phyloP scores from a whole-genome alignment of 176 grass and related monocot genomes.

The Aegilops umbellulata region DNA sequence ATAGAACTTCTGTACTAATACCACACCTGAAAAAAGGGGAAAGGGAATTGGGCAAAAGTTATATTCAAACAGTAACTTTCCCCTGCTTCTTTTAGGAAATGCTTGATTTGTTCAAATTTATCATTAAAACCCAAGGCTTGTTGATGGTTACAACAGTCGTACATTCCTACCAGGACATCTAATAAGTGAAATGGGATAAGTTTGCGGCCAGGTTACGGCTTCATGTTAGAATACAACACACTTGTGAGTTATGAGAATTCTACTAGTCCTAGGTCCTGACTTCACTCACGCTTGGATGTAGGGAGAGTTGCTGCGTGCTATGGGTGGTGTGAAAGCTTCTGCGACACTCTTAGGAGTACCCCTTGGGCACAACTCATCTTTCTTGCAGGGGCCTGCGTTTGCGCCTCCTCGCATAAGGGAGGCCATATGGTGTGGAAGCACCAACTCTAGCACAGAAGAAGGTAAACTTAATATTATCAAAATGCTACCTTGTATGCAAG shows the following conservation, averaged over 20 bases:
- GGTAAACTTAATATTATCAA: constrained; percentile 28
- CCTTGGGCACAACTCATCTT: constrained; percentile 96
- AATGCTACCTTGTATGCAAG: not conserved
- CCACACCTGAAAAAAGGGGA: not conserved
- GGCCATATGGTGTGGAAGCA: constrained; percentile 99
- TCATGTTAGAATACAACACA: not conserved
- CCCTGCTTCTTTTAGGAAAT: not conserved
- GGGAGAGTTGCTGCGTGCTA: constrained; percentile 77
- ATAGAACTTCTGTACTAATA: not conserved
- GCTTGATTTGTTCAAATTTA: not conserved
- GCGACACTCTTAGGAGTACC: constrained; percentile 82
- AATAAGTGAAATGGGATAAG: not conserved
- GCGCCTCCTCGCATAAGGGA: constrained; percentile 95
- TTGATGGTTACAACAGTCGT: not conserved
- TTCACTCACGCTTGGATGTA: constrained; percentile 25
- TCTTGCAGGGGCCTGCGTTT: constrained; percentile 96
- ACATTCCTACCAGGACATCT: not conserved
- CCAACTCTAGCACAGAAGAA: constrained; percentile 94
- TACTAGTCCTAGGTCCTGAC: not conserved
- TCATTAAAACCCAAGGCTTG: not conserved
- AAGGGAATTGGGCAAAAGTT: not conserved
- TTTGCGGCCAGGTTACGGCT: not conserved
- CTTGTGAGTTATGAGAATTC: not conserved
- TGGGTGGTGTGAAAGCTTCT: constrained; percentile 73
- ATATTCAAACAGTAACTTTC: not conserved